phyloP scores from a whole-genome alignment of 73 alveolate species.

The Paramecium sexaurelia region DNA sequence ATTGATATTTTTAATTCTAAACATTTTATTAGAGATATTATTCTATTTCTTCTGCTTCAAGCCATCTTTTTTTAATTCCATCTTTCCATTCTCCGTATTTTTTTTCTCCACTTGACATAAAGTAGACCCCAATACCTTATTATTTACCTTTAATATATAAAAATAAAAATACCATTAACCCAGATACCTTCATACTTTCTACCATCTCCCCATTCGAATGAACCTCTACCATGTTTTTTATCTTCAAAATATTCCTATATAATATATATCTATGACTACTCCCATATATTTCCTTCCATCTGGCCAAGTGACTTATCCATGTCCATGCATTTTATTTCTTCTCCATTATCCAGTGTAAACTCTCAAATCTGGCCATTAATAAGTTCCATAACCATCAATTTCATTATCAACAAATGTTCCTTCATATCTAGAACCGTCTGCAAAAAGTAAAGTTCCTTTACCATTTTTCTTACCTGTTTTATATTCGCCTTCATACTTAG shows the following conservation, averaged over 20 bases:
- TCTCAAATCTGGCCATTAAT: conserved; percentile 65
- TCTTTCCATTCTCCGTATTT: conserved; percentile 71
- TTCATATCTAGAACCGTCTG: conserved; percentile 77
- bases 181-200: conserved; percentile 70
- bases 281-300: conserved; percentile 66
- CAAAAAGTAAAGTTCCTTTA: conserved; percentile 74
- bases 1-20: neutral
- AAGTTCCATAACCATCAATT: conserved; percentile 57
- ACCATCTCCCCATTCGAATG: conserved; percentile 71
- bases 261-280: neutral
- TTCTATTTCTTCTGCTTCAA: conserved; percentile 60
- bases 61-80: conserved; percentile 71
- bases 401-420: conserved; percentile 64
- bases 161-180: conserved; percentile 50
- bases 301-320: conserved; percentile 63
- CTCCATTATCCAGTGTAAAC: conserved; percentile 65
- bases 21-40: neutral
- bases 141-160: neutral
- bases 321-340: conserved; percentile 69
- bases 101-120: conserved; percentile 59
- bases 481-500: conserved; percentile 80
- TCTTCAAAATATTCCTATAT: conserved; percentile 63
- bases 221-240: conserved; percentile 68
- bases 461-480: conserved; percentile 80
- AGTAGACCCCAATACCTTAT: conserved; percentile 63